Evolutionary conservation across 176 grass and related monocot genomes (phyloP).

Genomic region (Carex parvula): DNA sequence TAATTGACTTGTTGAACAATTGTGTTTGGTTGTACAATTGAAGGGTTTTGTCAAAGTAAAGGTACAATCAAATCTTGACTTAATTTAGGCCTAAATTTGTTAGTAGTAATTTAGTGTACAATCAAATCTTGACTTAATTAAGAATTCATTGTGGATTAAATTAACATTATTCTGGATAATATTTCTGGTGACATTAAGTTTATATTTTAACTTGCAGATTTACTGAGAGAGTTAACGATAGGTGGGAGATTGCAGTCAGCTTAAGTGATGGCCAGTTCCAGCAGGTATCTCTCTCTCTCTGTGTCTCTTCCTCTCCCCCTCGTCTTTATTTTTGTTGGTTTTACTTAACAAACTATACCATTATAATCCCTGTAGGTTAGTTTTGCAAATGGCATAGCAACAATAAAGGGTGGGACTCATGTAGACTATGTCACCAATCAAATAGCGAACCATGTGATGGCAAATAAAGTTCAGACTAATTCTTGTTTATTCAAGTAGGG

Average conservation of each 20-base stretch:
- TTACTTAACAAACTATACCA: background rate
- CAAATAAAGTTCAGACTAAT: background rate
- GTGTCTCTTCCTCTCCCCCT: background rate
- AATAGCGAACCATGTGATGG: slow-evolving; percentile 57
- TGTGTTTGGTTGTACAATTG: background rate
- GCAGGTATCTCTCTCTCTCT: slow-evolving; percentile 39
- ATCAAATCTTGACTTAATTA: background rate
- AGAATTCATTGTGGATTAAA: background rate
- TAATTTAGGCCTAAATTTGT: background rate
- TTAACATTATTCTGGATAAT: background rate
- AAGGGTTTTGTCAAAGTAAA: background rate
- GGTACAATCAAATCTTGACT: no score
- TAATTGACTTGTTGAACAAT: background rate
- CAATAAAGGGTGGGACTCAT: slow-evolving; percentile 78
- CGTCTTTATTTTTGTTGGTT: background rate
- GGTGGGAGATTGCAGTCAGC: slow-evolving; percentile 80
- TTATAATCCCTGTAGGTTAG: slow-evolving; percentile 55
- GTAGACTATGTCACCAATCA: slow-evolving; percentile 84
- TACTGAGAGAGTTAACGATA: slow-evolving; percentile 53
- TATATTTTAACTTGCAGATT: slow-evolving; percentile 34
- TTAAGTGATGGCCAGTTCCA: slow-evolving; percentile 93
- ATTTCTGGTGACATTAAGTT: background rate
- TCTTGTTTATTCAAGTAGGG: no score
- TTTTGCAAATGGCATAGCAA: slow-evolving; percentile 88
- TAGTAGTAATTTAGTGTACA: no score